Base-by-base conservation (phyloP, 2,329 filamentous ascomycete genomes). In the Aspergillus sojae region DNA sequence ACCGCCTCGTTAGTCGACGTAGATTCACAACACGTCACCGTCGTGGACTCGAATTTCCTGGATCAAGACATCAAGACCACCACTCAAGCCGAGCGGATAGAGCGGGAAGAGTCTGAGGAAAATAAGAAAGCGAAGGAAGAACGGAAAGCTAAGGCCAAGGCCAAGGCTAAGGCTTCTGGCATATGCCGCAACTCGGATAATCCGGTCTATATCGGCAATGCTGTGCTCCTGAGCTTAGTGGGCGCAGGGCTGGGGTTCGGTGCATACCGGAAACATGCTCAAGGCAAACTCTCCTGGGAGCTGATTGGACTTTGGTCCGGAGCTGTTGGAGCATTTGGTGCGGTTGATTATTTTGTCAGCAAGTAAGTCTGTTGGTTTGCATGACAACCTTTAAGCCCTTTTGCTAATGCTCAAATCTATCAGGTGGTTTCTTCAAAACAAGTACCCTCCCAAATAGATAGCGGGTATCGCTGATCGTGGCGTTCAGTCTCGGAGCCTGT, bases 401-500 rank as follows among this genome's bases (percentile, higher is more conserved):
- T 36, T 67, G 61, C 65, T 72, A 64, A 70, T 28, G 16, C 1
- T 39, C 26, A 23, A 48, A 32, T 23, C 26, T 61, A 12, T 52
- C 65, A 84, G 82, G 68, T 84, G 82, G 78, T 77, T 84, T 61
- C 74, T 83, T 66, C 79, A 82, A 70, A 83, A 83, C 76, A 83
- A 83, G 71, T 84, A 80, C 68, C 82, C 82, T 57, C 77, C 77
- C 61, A 82, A 83, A 74, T 82, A 79, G 70, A 67, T 30, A 52
- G 19, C n/a, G 48, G 46, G 48, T 45, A 19, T 21, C 12, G 12
- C 26, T 48, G 14, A 26, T 48, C 12, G 21, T 21, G 28, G 16
- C 9, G 10, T 34, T 32, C 34, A 50, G 39, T 41, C 48, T 26
- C 23, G 23, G 28, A 19, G 41, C 30, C 10, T 21, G 30, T 23